Conservation (phyloP, 164 flowering plant genomes). For the Kalanchoe fedtschenkoi region DNA sequence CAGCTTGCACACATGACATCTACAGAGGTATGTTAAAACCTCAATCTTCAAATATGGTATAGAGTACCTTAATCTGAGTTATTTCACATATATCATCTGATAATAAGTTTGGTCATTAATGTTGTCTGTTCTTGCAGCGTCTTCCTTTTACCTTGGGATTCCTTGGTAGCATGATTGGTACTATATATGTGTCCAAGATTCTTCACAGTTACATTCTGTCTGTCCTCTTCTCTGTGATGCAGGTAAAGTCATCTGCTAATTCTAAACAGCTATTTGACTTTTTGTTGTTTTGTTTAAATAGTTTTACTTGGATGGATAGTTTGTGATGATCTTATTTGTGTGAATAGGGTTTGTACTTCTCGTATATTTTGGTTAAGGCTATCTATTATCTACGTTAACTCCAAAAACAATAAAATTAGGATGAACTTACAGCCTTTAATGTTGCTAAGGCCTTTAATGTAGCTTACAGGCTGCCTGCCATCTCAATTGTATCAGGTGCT, state of each 20-base stretch:
- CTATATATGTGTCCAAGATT: slow-evolving; percentile 70
- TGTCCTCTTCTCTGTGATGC: slow-evolving; percentile 56
- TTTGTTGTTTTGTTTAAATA: neutral
- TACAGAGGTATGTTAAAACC: slow-evolving; percentile 37
- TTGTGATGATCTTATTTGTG: neutral
- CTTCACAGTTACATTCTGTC: slow-evolving; percentile 65
- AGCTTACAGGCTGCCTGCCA: neutral
- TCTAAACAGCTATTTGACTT: neutral
- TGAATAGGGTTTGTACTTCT: too few relatives aligned
- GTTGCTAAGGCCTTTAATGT: neutral
- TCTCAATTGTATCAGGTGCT: slow-evolving; percentile 27
- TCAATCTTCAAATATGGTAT: neutral
- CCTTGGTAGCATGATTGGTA: slow-evolving; percentile 58
- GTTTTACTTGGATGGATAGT: neutral
- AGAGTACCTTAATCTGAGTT: neutral
- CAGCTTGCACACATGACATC: slow-evolving; percentile 66
- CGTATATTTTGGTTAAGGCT: too few relatives aligned
- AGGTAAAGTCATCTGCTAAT: slow-evolving; percentile 27
- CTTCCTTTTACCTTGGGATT: slow-evolving; percentile 65
- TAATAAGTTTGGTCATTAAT: neutral
- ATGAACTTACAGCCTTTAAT: neutral
- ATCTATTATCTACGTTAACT: too few relatives aligned
- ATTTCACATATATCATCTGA: neutral
- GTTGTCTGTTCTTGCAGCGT: slow-evolving; percentile 29
- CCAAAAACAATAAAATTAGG: too few relatives aligned